These are phyloP conservation scores for Lentinula edodes DNA, from an alignment of 768 basidiomycete species.

Conservation along the genomic window DNA sequence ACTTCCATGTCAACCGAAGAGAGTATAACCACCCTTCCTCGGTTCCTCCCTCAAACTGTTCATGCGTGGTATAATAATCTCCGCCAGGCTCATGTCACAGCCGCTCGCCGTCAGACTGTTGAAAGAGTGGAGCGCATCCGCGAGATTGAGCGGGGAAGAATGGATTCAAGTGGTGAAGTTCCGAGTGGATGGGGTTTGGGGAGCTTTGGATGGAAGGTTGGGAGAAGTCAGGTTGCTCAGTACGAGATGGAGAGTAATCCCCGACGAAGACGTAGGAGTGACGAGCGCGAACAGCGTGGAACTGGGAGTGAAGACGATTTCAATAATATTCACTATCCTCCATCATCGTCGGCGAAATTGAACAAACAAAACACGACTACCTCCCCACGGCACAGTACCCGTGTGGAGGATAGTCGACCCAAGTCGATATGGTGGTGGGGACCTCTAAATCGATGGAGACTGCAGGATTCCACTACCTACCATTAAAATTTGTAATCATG, in stretches of 20 bases:
- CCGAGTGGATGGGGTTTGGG: constrained; percentile 68
- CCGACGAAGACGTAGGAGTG: constrained; percentile 8
- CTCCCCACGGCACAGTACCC: background rate
- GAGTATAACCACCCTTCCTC: constrained; percentile 23
- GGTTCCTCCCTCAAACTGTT: constrained; percentile 33
- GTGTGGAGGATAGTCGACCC: background rate
- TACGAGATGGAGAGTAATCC: constrained; percentile 8
- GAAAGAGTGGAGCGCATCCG: constrained; percentile 64
- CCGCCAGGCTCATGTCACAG: constrained; percentile 64
- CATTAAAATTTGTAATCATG: constrained; percentile 14
- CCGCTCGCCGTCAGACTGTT: constrained; percentile 64
- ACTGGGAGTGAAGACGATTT: constrained; percentile 4
- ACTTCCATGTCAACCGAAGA: constrained; percentile 10
- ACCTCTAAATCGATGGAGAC: constrained; percentile 65
- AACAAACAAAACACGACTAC: background rate
- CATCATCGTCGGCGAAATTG: background rate
- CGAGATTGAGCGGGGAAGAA: constrained; percentile 42
- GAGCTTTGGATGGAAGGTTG: constrained; percentile 46
- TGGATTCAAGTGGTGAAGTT: constrained; percentile 12
- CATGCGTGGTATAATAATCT: constrained; percentile 55
- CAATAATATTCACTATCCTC: background rate
- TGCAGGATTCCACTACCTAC: constrained; percentile 75
- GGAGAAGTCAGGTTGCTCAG: constrained; percentile 13
- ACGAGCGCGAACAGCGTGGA: background rate
- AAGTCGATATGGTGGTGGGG: constrained; percentile 78